A percentile compares a stretch with the other conserved stretches of the same genome.
Evolutionary conservation across 805 yeast genomes (phyloP).

Genomic region (Lipomyces yamadae): DNA sequence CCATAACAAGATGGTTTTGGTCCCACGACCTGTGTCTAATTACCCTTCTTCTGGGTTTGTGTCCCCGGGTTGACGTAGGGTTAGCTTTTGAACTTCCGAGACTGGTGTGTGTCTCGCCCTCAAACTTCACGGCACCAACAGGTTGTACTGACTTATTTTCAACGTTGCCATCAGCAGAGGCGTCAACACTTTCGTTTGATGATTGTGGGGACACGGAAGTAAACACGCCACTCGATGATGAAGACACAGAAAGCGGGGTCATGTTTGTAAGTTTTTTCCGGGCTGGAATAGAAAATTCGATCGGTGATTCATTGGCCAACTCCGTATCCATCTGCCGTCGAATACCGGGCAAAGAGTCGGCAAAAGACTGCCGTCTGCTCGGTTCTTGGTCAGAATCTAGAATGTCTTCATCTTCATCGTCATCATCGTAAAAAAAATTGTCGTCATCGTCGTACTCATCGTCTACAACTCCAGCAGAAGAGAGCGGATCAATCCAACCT

Average conservation of each 20-base stretch:
- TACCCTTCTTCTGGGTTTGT: slow-evolving; percentile 13
- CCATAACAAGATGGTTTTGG: slow-evolving; percentile 23
- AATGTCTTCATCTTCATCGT: slow-evolving; percentile 22
- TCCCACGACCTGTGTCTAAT: slow-evolving; percentile 32
- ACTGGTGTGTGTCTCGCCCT: not conserved
- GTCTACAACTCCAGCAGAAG: slow-evolving; percentile 8
- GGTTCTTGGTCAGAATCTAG: slow-evolving; percentile 1
- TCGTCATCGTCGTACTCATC: slow-evolving; percentile 21
- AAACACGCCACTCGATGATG: not conserved
- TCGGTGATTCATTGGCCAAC: not conserved
- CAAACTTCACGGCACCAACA: not conserved
- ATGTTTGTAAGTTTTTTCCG: not conserved
- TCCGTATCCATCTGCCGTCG: not conserved
- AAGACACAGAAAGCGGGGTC: not conserved
- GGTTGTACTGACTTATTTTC: not conserved
- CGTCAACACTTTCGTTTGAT: not conserved
- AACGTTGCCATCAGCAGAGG: not conserved
- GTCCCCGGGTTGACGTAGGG: not conserved
- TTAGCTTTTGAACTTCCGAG: not conserved
- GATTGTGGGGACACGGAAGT: not conserved
- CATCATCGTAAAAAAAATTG: slow-evolving; percentile 17
- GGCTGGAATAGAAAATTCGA: slow-evolving; percentile 4
- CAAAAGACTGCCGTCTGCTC: not conserved
- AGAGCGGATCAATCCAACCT: slow-evolving; percentile 18
- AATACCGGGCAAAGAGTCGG: not conserved